Conservation (phyloP, 192 early-diverging fungal species). For the Backusella luteola region DNA sequence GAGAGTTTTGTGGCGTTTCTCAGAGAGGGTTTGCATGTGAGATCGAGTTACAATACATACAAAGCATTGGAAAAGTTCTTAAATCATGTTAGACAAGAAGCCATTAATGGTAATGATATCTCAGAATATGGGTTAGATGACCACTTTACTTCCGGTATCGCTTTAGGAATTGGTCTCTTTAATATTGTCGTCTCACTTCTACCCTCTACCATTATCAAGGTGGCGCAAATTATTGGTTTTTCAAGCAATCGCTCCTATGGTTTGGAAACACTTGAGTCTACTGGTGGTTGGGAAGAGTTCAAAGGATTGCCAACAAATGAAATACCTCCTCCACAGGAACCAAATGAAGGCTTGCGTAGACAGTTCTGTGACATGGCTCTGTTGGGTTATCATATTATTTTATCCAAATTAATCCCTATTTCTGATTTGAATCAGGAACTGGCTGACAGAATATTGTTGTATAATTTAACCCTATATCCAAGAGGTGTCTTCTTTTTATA, state of each 20-base stretch:
- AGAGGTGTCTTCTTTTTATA: conserved; percentile 72
- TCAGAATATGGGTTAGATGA: conserved; percentile 64
- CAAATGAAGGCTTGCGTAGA: conserved; percentile 69
- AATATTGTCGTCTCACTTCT: conserved; percentile 82
- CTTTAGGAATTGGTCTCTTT: conserved; percentile 75
- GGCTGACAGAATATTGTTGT: conserved; percentile 54
- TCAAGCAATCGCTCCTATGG: conserved; percentile 72
- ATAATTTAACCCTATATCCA: conserved; percentile 58
- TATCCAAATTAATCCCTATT: conserved; percentile 67
- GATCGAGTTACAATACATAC: conserved; percentile 66
- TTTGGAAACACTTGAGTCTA: conserved; percentile 68
- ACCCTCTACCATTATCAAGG: conserved; percentile 65
- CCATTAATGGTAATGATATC: conserved; percentile 43
- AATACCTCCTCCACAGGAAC: conserved; percentile 36
- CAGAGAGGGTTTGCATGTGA: conserved; percentile 76
- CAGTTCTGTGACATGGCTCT: conserved; percentile 71
- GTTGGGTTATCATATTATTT: conserved; percentile 72
- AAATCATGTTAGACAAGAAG: conserved; percentile 48
- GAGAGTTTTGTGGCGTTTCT: conserved; percentile 76
- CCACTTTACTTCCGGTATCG: conserved; percentile 79
- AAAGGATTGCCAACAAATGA: conserved; percentile 25
- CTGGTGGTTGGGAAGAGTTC: conserved; percentile 66
- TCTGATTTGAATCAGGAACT: conserved; percentile 69
- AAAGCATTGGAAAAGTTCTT: conserved; percentile 53
- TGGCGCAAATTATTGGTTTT: conserved; percentile 87